These are phyloP conservation scores for Cystofilobasidium macerans DNA, from an alignment of 768 basidiomycete genomes.

Conservation along the genomic window DNA sequence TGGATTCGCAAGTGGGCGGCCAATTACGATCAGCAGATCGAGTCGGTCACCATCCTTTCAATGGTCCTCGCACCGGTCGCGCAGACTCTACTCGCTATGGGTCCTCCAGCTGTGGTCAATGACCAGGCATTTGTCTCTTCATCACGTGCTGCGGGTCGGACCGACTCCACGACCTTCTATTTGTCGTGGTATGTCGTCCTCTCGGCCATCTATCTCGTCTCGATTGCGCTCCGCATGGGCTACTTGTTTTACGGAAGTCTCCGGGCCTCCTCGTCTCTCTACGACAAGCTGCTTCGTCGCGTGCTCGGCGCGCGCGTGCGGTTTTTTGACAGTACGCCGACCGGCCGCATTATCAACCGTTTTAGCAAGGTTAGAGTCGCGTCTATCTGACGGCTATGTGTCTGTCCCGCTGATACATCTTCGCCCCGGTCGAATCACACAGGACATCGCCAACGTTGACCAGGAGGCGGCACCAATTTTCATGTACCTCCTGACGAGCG, in stretches of 20 bases:
- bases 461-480: slow-evolving; percentile 17
- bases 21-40: slow-evolving; percentile 1
- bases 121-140: background rate
- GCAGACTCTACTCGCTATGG: background rate
- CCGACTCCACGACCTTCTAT: slow-evolving; percentile 32
- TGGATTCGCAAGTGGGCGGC: slow-evolving; percentile 38
- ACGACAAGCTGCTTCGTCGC: slow-evolving; percentile 33
- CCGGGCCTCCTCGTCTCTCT: slow-evolving; percentile 33
- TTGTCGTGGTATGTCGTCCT: slow-evolving; percentile 32
- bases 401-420: too few relatives aligned
- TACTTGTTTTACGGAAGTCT: slow-evolving; percentile 32
- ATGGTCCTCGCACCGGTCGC: slow-evolving; percentile 14
- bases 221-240: slow-evolving; percentile 32
- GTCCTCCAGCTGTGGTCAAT: slow-evolving; percentile 24
- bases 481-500: slow-evolving; percentile 26
- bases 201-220: slow-evolving; percentile 30
- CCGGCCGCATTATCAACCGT: slow-evolving; percentile 17
- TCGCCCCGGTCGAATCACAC: too few relatives aligned
- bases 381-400: too few relatives aligned
- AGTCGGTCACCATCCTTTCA: background rate
- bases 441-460: background rate
- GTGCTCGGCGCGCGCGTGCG: slow-evolving; percentile 37
- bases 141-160: background rate
- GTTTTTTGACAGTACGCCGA: slow-evolving; percentile 26
- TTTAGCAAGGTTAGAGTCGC: too few relatives aligned